These are phyloP conservation scores for Triticum turgidum DNA, from an alignment of 176 grass and related monocot genomes.

Conservation along the genomic window DNA sequence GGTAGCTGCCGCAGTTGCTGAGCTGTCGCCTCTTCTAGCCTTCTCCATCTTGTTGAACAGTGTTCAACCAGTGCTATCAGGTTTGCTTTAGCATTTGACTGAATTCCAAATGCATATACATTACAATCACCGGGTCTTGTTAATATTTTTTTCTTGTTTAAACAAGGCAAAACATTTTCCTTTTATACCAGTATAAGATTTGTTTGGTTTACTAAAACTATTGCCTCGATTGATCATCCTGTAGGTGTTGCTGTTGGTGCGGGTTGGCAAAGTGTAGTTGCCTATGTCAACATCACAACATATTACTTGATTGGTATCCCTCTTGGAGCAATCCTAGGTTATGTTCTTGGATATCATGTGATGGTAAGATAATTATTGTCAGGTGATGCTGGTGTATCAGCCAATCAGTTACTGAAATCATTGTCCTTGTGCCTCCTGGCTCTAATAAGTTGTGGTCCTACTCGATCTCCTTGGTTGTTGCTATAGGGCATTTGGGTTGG, in stretches of 20 bases:
- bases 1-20: conserved; percentile 53
- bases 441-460: not conserved
- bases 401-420: not conserved
- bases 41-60: conserved; percentile 90
- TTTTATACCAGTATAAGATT: not conserved
- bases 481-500: conserved; percentile 92
- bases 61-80: conserved; percentile 86
- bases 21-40: conserved; percentile 69
- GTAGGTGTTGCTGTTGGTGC: conserved; percentile 80
- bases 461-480: not conserved
- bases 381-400: not conserved
- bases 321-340: conserved; percentile 68
- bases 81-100: conserved; percentile 24
- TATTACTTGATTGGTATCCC: conserved; percentile 86
- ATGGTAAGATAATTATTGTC: conserved; percentile 36
- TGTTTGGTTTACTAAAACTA: not conserved
- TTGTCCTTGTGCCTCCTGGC: not conserved
- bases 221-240: not conserved
- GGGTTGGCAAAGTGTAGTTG: conserved; percentile 74
- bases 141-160: not conserved
- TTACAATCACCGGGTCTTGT: not conserved
- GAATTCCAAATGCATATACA: not conserved
- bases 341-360: conserved; percentile 51
- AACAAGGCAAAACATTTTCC: not conserved
- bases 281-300: conserved; percentile 77